These are phyloP conservation scores for Eragrostis curvula DNA, from an alignment of 176 grass and related monocot genomes.

Conservation along the genomic window DNA sequence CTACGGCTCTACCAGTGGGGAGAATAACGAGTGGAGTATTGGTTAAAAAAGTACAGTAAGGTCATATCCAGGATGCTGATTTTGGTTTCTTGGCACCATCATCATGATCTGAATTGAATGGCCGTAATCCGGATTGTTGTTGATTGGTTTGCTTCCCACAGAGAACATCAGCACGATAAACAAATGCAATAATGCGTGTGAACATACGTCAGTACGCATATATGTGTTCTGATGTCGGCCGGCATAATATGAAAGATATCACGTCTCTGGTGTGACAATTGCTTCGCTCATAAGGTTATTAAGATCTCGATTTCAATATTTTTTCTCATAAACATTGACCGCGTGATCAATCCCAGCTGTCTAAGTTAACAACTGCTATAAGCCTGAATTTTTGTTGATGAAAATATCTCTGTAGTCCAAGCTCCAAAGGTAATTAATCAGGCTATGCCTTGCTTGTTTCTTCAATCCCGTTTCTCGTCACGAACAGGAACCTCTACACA, in stretches of 20 bases:
- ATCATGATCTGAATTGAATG: neutral
- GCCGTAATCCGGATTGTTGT: neutral
- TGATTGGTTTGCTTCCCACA: neutral
- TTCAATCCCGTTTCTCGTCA: neutral
- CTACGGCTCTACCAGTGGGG: neutral
- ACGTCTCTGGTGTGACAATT: neutral
- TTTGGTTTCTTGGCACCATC: neutral
- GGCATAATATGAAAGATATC: neutral
- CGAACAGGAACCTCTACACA: constrained; percentile 12
- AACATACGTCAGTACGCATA: neutral
- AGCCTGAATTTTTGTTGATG: too few relatives aligned
- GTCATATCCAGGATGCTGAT: neutral
- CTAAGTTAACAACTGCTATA: too few relatives aligned
- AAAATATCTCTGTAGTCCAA: too few relatives aligned
- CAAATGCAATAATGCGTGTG: neutral
- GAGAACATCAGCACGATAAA: neutral
- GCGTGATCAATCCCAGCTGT: too few relatives aligned
- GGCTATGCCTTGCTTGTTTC: neutral
- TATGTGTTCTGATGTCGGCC: constrained; percentile 10
- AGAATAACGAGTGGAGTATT: neutral
- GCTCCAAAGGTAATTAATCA: neutral
- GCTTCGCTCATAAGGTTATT: too few relatives aligned
- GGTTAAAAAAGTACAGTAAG: neutral
- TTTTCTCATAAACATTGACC: too few relatives aligned
- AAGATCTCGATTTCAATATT: too few relatives aligned